Conservation (phyloP, 768 basidiomycete genomes). For the Pleurotus giganteus region DNA sequence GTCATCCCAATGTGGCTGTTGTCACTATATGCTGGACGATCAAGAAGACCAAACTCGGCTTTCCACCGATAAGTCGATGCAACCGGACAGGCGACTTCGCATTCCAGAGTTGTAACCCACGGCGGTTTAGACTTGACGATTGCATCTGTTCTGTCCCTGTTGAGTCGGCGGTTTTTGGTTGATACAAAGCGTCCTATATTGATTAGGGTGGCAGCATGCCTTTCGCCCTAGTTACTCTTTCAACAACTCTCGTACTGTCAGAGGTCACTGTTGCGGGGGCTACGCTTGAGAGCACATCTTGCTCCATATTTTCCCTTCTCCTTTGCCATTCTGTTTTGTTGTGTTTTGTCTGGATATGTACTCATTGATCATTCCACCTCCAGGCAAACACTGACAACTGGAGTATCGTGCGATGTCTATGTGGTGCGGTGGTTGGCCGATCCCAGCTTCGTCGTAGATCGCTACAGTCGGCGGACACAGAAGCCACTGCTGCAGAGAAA, state of each 20-base stretch:
- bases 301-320: constrained; percentile 16
- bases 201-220: too few species aligned
- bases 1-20: constrained; percentile 11
- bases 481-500: constrained; percentile 17
- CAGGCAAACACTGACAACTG: constrained; percentile 62
- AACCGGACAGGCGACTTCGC: neutral
- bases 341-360: constrained; percentile 16
- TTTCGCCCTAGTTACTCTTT: constrained; percentile 42
- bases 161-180: constrained; percentile 54
- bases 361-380: constrained; percentile 10
- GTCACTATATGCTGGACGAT: constrained; percentile 50
- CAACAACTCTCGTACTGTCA: constrained; percentile 80
- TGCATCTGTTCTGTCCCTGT: constrained; percentile 17
- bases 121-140: constrained; percentile 43
- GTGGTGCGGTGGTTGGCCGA: constrained; percentile 80
- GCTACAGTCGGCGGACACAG: neutral
- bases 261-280: constrained; percentile 77
- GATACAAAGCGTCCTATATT: constrained; percentile 95
- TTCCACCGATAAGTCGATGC: constrained; percentile 48
- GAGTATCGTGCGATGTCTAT: constrained; percentile 69
- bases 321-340: constrained; percentile 11
- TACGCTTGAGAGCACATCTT: constrained; percentile 83
- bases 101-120: constrained; percentile 47
- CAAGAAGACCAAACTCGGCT: constrained; percentile 92
- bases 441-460: constrained; percentile 46